Evolutionary conservation across 2,329 filamentous ascomycete genomes (phyloP).

Genomic region (Aciculosporium take): DNA sequence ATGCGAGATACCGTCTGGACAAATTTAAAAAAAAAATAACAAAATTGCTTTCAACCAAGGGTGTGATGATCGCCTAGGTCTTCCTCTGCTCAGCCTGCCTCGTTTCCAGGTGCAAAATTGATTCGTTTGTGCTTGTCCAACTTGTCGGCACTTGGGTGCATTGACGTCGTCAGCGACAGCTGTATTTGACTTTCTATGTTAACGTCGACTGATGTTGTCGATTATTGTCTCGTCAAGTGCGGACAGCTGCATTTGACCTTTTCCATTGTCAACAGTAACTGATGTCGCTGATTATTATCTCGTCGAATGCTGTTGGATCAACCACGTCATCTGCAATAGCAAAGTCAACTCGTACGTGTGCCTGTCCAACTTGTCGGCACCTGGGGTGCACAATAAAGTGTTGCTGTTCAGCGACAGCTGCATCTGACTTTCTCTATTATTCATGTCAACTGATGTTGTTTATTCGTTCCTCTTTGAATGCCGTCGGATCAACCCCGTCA

Average conservation of each 20-base stretch:
- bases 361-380: background rate
- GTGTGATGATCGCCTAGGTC: too few relatives aligned
- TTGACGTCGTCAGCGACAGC: too few relatives aligned
- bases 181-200: too few relatives aligned
- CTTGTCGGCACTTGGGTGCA: too few relatives aligned
- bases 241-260: background rate
- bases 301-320: too few relatives aligned
- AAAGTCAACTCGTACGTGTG: slow-evolving; percentile 43
- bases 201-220: too few relatives aligned
- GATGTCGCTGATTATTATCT: too few relatives aligned
- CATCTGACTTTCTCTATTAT: background rate
- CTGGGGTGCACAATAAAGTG: background rate
- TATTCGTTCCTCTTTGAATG: slow-evolving; percentile 8
- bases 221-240: too few relatives aligned
- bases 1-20: slow-evolving; percentile 40
- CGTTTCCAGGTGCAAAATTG: too few relatives aligned
- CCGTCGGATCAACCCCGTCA: slow-evolving; percentile 11
- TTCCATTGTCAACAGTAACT: too few relatives aligned
- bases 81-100: too few relatives aligned
- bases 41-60: slow-evolving; percentile 26
- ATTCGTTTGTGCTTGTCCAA: background rate
- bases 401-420: background rate
- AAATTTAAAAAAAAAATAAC: slow-evolving; percentile 39
- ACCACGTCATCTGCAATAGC: slow-evolving; percentile 30
- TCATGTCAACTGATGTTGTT: slow-evolving; percentile 12